Percentiles rank a stretch among this genome's conserved stretches.
These are phyloP conservation scores for Irpex lacteus DNA, from an alignment of 1,284 basidiomycete species.

Conservation along the genomic window DNA sequence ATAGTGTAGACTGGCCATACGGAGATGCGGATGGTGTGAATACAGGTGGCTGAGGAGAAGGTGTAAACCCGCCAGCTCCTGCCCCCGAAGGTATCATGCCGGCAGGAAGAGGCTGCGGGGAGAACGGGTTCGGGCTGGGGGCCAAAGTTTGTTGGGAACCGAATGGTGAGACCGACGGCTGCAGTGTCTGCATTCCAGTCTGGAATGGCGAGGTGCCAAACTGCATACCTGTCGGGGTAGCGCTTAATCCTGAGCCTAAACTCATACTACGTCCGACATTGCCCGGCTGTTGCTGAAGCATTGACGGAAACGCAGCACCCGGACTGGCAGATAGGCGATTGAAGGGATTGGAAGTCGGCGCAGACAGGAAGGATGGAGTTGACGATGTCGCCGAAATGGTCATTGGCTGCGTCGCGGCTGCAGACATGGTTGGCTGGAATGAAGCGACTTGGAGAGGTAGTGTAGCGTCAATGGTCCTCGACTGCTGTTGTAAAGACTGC, in stretches of 20 bases:
- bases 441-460: conserved; percentile 11
- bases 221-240: conserved; percentile 1
- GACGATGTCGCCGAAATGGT: conserved; percentile 15
- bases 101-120: conserved; percentile 14
- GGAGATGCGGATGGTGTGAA: conserved; percentile 1
- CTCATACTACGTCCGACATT: conserved; percentile 25
- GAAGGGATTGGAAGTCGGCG: conserved; percentile 21
- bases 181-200: conserved; percentile 2
- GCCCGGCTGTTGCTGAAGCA: conserved; percentile 19
- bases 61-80: not conserved
- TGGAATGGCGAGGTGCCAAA: conserved; percentile 2
- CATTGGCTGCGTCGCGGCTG: conserved; percentile 16
- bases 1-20: conserved; percentile 8
- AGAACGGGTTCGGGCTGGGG: conserved; percentile 25
- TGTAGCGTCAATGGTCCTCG: conserved; percentile 13
- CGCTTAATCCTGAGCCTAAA: conserved; percentile 21
- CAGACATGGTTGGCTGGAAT: not conserved
- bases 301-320: conserved; percentile 25
- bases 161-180: conserved; percentile 19
- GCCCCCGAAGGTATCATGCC: not conserved
- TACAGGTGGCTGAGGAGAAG: not conserved
- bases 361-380: conserved; percentile 16
- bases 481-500: conserved; percentile 2
- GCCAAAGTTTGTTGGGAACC: conserved; percentile 10
- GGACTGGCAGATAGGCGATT: conserved; percentile 23